Evolutionary conservation across 495 filamentous ascomycete genomes (phyloP).

Genomic region (Aspergillus homomorphus): DNA sequence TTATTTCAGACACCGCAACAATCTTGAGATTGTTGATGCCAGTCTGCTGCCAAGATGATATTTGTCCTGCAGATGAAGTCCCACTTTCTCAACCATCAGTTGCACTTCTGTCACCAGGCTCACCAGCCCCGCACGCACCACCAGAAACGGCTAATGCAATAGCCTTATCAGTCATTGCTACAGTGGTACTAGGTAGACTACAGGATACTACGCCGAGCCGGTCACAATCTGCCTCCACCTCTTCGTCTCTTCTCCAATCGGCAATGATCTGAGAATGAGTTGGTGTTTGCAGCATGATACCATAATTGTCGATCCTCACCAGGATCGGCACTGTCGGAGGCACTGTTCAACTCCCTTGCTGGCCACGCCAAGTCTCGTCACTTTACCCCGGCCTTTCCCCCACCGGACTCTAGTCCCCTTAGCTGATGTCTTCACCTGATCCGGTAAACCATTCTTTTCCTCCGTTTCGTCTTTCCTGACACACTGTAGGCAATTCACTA

Average conservation of each 20-base stretch:
- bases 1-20: no score
- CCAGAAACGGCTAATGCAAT: background rate
- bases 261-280: background rate
- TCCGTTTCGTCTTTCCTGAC: background rate
- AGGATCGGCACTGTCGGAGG: background rate
- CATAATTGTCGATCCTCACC: background rate
- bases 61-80: no score
- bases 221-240: background rate
- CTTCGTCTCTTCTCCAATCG: background rate
- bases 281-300: background rate
- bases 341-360: background rate
- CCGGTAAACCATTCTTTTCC: background rate
- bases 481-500: no score
- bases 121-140: background rate
- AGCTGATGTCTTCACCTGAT: slow-evolving; percentile 1
- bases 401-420: background rate
- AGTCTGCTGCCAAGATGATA: no score
- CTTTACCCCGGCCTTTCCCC: background rate
- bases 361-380: background rate
- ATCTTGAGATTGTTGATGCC: no score
- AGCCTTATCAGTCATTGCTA: background rate
- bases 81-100: no score
- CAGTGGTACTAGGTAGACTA: no score
- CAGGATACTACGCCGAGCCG: background rate
- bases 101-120: no score